Conservation (phyloP, 495 filamentous ascomycete genomes). For the Apiosordaria backusii region DNA sequence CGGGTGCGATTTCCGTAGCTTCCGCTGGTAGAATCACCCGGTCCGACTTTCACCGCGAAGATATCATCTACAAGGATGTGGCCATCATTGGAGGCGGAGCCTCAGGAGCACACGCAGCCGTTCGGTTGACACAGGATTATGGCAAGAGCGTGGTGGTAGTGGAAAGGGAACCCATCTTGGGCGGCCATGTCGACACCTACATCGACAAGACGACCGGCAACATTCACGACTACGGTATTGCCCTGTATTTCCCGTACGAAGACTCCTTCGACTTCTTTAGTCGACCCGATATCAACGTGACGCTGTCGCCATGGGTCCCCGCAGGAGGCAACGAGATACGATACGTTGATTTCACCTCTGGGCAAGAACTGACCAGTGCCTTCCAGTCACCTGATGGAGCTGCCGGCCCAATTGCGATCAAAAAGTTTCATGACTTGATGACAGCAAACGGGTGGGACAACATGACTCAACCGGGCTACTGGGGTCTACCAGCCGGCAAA, state of each 20-base stretch:
- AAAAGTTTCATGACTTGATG: slow-evolving; percentile 33
- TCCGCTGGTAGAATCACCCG: background rate
- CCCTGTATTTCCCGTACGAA: slow-evolving; percentile 21
- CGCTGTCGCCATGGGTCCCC: background rate
- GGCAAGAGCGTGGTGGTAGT: slow-evolving; percentile 40
- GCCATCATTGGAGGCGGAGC: slow-evolving; percentile 46
- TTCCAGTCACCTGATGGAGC: background rate
- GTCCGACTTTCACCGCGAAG: background rate
- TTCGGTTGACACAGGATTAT: slow-evolving; percentile 39
- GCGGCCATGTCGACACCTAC: slow-evolving; percentile 42
- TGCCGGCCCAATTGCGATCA: slow-evolving; percentile 21
- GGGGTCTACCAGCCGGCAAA: slow-evolving; percentile 32
- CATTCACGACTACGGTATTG: slow-evolving; percentile 38
- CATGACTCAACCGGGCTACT: slow-evolving; percentile 34
- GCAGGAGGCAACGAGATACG: slow-evolving; percentile 18
- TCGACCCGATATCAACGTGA: slow-evolving; percentile 35
- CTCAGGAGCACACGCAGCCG: slow-evolving; percentile 46
- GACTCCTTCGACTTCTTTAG: slow-evolving; percentile 20
- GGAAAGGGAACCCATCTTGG: slow-evolving; percentile 38
- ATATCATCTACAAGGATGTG: slow-evolving; percentile 29
- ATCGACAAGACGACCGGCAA: slow-evolving; percentile 28
- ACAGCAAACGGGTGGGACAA: slow-evolving; percentile 32
- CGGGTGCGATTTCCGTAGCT: background rate
- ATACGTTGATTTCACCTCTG: slow-evolving; percentile 40
- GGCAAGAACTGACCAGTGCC: slow-evolving; percentile 19